A percentile compares a stretch with the other conserved stretches of the same genome.
These are phyloP conservation scores for Podaxis sp. DNA, from an alignment of 768 basidiomycete species.

Conservation along the genomic window DNA sequence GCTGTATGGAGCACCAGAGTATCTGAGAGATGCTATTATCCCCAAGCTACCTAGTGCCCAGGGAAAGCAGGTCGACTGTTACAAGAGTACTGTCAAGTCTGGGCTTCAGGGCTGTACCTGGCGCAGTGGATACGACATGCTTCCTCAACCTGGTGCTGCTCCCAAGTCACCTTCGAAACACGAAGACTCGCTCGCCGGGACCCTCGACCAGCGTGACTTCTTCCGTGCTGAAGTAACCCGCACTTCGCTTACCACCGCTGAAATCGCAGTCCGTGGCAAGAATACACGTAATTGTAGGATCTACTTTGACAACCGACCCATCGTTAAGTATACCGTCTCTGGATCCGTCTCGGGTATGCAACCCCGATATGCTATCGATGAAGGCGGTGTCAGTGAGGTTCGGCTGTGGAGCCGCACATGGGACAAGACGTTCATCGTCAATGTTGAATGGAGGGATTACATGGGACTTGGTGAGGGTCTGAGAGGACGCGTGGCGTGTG, in stretches of 20 bases:
- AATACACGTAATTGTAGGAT: slow-evolving; percentile 65
- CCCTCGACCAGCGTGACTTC: not conserved
- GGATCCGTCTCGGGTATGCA: slow-evolving; percentile 35
- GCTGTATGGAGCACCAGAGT: slow-evolving; percentile 40
- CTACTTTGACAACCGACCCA: slow-evolving; percentile 40
- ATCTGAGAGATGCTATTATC: slow-evolving; percentile 37
- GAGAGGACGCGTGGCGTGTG: slow-evolving; percentile 50
- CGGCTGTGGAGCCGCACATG: slow-evolving; percentile 61
- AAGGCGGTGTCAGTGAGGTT: slow-evolving; percentile 28
- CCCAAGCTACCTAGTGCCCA: slow-evolving; percentile 49
- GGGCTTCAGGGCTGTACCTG: slow-evolving; percentile 48
- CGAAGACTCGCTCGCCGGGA: not conserved
- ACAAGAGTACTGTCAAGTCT: slow-evolving; percentile 16
- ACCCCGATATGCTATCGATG: slow-evolving; percentile 32
- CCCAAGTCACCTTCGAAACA: not conserved
- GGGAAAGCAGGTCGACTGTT: slow-evolving; percentile 29
- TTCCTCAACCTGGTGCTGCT: slow-evolving; percentile 33
- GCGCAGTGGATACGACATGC: slow-evolving; percentile 29
- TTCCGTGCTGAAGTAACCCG: slow-evolving; percentile 38
- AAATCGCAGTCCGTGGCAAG: slow-evolving; percentile 44
- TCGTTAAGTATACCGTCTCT: slow-evolving; percentile 36
- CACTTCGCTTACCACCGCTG: slow-evolving; percentile 38
- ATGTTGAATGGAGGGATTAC: slow-evolving; percentile 41
- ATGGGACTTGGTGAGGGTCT: slow-evolving; percentile 13
- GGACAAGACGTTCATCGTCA: slow-evolving; percentile 48